These are phyloP conservation scores for Diutina siamensis DNA, from an alignment of 1,139 yeast genomes.

Conservation along the genomic window DNA sequence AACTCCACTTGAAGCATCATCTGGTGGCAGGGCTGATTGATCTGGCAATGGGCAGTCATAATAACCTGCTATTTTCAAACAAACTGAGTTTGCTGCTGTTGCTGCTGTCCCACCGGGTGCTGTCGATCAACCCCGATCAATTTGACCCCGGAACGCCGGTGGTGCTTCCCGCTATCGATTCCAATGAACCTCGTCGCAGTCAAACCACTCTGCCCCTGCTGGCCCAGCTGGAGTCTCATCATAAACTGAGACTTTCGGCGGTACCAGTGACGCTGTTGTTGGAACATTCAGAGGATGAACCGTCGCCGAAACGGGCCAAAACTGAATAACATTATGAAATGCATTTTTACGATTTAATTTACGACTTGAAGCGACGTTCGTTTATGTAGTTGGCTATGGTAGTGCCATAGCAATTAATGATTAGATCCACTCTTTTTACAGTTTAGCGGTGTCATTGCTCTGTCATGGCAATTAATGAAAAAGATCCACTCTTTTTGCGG, in stretches of 20 bases:
- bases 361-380: neutral
- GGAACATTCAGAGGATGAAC: neutral
- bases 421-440: too few relatives aligned
- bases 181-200: neutral
- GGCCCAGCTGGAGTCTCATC: neutral
- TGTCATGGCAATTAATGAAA: too few relatives aligned
- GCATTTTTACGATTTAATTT: neutral
- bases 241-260: neutral
- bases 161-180: slow-evolving; percentile 17
- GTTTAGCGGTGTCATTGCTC: too few relatives aligned
- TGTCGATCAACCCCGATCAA: neutral
- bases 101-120: slow-evolving; percentile 2
- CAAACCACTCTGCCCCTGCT: neutral
- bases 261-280: neutral
- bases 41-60: slow-evolving; percentile 1
- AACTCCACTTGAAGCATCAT: neutral
- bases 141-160: slow-evolving; percentile 3
- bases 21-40: slow-evolving; percentile 3
- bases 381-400: too few relatives aligned
- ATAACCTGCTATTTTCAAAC: slow-evolving; percentile 1
- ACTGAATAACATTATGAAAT: neutral
- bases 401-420: too few relatives aligned
- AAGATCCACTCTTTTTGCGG: too few relatives aligned
- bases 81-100: slow-evolving; percentile 5
- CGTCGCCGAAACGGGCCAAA: neutral